Evolutionary conservation across 164 flowering plant species (phyloP).

Genomic region (Chimonanthus salicifolius): DNA sequence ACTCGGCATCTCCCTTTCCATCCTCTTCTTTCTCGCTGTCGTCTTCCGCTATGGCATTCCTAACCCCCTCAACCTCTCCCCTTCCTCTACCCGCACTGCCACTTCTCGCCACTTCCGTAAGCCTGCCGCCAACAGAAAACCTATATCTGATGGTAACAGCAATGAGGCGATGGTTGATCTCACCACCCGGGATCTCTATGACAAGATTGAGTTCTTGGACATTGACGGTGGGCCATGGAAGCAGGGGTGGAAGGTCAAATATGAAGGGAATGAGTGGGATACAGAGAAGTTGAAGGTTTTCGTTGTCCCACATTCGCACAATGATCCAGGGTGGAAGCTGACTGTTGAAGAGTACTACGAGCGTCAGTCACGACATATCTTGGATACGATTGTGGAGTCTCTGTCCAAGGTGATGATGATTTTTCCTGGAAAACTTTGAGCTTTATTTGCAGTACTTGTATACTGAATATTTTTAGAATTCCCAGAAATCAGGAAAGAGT

Average conservation of each 20-base stretch:
- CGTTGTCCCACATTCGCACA: slow-evolving; percentile 99
- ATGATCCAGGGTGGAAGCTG: slow-evolving; percentile 98
- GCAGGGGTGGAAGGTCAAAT: slow-evolving; percentile 85
- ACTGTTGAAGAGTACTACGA: slow-evolving; percentile 95
- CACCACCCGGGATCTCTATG: slow-evolving; percentile 86
- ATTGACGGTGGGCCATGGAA: slow-evolving; percentile 92
- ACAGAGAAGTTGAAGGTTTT: slow-evolving; percentile 82
- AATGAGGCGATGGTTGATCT: slow-evolving; percentile 55
- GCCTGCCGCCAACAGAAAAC: slow-evolving; percentile 20
- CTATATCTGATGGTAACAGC: slow-evolving; percentile 1
- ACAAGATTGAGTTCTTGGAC: slow-evolving; percentile 77
- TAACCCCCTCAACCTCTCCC: slow-evolving; percentile 24
- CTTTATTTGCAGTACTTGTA: too few relatives aligned
- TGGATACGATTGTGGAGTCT: slow-evolving; percentile 82
- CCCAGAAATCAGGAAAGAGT: not conserved
- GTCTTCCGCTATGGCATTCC: slow-evolving; percentile 55
- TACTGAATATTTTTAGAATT: too few relatives aligned
- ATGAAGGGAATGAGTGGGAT: slow-evolving; percentile 85
- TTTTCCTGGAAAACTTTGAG: too few relatives aligned
- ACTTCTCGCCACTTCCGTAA: slow-evolving; percentile 8
- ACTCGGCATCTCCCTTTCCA: slow-evolving; percentile 58
- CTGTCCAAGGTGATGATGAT: slow-evolving; percentile 58
- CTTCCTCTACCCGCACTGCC: slow-evolving; percentile 30
- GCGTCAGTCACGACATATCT: slow-evolving; percentile 64
- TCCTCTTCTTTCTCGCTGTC: slow-evolving; percentile 50